phyloP scores from a whole-genome alignment of 2,329 filamentous ascomycete species.

The Macrophomina phaseolina region DNA sequence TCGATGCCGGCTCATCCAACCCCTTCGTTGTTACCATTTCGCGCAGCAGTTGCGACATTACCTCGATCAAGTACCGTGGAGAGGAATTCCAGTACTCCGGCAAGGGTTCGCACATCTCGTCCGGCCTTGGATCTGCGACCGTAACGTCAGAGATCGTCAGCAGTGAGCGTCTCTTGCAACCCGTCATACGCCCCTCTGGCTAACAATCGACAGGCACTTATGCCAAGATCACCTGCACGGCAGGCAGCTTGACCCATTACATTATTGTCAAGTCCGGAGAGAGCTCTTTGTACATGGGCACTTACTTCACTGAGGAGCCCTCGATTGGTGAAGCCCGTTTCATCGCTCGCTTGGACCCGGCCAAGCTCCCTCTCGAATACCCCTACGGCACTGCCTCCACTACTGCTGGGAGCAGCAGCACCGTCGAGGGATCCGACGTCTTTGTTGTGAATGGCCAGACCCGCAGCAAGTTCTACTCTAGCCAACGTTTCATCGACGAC shows the following conservation, averaged over 20 bases:
- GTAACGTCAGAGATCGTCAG: constrained; percentile 52
- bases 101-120: constrained; percentile 62
- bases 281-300: constrained; percentile 60
- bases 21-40: constrained; percentile 42
- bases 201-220: constrained; percentile 46
- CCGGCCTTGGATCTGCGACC: constrained; percentile 63
- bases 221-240: constrained; percentile 67
- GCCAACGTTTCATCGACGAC: constrained; percentile 72
- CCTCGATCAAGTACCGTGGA: constrained; percentile 65
- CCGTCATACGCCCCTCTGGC: background rate
- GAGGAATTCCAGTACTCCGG: constrained; percentile 63
- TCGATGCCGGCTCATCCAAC: constrained; percentile 43
- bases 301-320: constrained; percentile 60
- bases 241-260: constrained; percentile 67
- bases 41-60: constrained; percentile 65
- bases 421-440: constrained; percentile 60
- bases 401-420: constrained; percentile 55
- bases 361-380: constrained; percentile 43
- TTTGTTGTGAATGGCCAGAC: constrained; percentile 67
- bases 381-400: constrained; percentile 57
- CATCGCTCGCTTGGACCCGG: constrained; percentile 64
- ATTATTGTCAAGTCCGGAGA: constrained; percentile 66
- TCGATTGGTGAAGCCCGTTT: constrained; percentile 63
- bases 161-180: constrained; percentile 33
- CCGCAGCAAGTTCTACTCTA: constrained; percentile 73